Conservation (phyloP, 1,284 basidiomycete species). For the Marasmius fiardii region DNA sequence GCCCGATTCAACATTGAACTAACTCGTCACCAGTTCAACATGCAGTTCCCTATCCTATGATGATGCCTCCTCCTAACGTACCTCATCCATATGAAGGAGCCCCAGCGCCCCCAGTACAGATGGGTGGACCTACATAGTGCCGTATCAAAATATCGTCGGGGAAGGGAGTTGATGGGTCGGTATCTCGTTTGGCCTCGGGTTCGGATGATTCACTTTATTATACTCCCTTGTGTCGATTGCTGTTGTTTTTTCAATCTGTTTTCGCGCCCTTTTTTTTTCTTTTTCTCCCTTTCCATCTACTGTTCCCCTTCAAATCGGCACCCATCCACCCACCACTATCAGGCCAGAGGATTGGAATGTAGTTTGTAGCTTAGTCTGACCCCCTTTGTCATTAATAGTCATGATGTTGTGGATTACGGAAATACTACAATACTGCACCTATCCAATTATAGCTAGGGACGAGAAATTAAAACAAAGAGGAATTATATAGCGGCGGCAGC, state of each 20-base stretch:
- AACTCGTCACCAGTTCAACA: slow-evolving; percentile 60
- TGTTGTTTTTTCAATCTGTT: slow-evolving; percentile 1
- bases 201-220: not conserved
- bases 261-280: not conserved
- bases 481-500: too few species aligned
- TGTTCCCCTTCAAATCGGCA: not conserved
- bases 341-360: not conserved
- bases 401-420: not conserved
- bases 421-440: slow-evolving; percentile 2
- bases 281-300: slow-evolving; percentile 1
- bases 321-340: not conserved
- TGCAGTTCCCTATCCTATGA: slow-evolving; percentile 80
- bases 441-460: not conserved
- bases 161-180: not conserved
- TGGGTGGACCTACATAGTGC: slow-evolving; percentile 66
- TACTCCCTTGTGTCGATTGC: not conserved
- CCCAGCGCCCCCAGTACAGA: slow-evolving; percentile 65
- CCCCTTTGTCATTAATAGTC: not conserved
- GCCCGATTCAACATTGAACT: slow-evolving; percentile 25
- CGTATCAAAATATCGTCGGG: not conserved
- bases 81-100: slow-evolving; percentile 71
- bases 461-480: too few species aligned
- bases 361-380: not conserved
- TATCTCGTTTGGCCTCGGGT: not conserved
- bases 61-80: slow-evolving; percentile 73